A percentile compares a stretch with the other conserved stretches of the same genome.
phyloP scores from a whole-genome alignment of 495 filamentous ascomycete genomes.

The Parmelia sp. region DNA sequence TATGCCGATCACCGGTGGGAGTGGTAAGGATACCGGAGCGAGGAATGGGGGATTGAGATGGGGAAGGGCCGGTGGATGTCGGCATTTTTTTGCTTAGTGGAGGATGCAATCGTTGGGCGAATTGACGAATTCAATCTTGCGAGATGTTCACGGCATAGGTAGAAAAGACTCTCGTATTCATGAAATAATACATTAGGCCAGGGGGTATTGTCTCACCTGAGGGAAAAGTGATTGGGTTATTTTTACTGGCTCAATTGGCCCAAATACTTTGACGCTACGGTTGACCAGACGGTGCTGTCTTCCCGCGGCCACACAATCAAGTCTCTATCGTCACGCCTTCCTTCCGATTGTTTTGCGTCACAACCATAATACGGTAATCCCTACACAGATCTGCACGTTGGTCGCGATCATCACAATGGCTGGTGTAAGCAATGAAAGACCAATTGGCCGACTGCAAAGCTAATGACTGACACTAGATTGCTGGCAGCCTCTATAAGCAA shows the following conservation, averaged over 20 bases:
- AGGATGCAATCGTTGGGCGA: neutral
- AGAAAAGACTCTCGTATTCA: neutral
- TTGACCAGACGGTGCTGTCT: neutral
- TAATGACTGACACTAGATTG: slow-evolving; percentile 44
- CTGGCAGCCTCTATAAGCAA: slow-evolving; percentile 73
- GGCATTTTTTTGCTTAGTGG: slow-evolving; percentile 16
- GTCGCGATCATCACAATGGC: slow-evolving; percentile 44
- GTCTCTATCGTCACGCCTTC: neutral
- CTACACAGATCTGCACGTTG: neutral
- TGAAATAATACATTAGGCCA: neutral
- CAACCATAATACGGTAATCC: neutral
- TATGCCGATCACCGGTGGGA: slow-evolving; percentile 70
- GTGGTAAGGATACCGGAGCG: slow-evolving; percentile 68
- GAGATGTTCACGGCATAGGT: neutral
- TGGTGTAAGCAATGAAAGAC: slow-evolving; percentile 40
- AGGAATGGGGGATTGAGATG: slow-evolving; percentile 21
- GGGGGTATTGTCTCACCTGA: neutral
- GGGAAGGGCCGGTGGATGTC: slow-evolving; percentile 16
- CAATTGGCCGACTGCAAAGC: slow-evolving; percentile 28
- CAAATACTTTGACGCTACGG: neutral
- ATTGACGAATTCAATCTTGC: neutral
- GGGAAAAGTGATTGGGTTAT: neutral
- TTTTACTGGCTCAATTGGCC: neutral
- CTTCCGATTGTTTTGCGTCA: neutral
- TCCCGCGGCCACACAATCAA: neutral